Evolutionary conservation across 345 rosid genomes (phyloP).

Genomic region (Mallotus nudiflorus): DNA sequence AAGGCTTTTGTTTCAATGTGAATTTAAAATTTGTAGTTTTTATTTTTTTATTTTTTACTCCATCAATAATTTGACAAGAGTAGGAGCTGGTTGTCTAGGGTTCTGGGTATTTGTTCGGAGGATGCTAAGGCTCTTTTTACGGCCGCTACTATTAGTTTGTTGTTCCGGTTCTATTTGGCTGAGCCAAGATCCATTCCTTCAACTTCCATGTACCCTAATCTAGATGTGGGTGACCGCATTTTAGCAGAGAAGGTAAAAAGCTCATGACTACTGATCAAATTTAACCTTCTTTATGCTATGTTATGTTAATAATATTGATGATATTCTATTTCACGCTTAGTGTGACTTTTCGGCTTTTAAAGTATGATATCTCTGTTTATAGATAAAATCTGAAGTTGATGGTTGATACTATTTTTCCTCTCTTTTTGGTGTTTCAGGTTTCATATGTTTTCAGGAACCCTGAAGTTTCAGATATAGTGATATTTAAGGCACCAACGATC

Average conservation of each 20-base stretch:
- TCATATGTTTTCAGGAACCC: slow-evolving; percentile 82
- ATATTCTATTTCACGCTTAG: too few species aligned
- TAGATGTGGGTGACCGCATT: slow-evolving; percentile 83
- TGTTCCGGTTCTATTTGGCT: slow-evolving; percentile 73
- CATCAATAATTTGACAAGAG: slow-evolving; percentile 27
- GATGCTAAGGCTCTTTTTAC: slow-evolving; percentile 89
- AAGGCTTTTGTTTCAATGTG: too few species aligned
- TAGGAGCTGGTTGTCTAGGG: slow-evolving; percentile 61
- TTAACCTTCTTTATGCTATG: too few species aligned
- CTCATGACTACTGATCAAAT: neutral
- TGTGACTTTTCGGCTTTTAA: too few species aligned
- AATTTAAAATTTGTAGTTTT: too few species aligned
- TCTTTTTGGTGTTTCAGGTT: slow-evolving; percentile 45
- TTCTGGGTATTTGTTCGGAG: slow-evolving; percentile 58
- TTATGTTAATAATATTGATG: neutral
- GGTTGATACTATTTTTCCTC: neutral
- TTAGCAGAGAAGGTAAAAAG: slow-evolving; percentile 85
- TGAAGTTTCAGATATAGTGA: slow-evolving; percentile 78
- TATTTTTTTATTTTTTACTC: too few species aligned
- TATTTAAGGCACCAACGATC: slow-evolving; percentile 83
- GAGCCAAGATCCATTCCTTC: slow-evolving; percentile 91
- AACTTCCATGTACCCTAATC: slow-evolving; percentile 78
- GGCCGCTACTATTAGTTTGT: slow-evolving; percentile 68
- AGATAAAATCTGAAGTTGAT: neutral
- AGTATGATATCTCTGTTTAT: too few species aligned